phyloP scores from a whole-genome alignment of 805 yeast species.

The Wickerhamiella slavikovae region DNA sequence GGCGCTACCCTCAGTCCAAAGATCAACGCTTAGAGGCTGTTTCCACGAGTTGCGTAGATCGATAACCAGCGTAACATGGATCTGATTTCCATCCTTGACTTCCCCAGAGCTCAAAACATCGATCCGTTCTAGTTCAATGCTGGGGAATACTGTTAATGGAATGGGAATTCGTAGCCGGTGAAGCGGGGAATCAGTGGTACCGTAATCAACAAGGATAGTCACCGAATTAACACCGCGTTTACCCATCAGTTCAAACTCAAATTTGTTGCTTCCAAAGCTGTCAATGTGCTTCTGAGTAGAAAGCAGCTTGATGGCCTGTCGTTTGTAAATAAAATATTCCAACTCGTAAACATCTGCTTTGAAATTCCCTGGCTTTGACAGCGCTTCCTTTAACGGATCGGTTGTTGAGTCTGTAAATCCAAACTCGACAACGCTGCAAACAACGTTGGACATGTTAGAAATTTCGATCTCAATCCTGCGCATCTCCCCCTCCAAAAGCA shows the following conservation, averaged over 20 bases:
- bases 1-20: conserved; percentile 7
- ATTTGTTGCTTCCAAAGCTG: conserved; percentile 23
- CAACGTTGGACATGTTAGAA: conserved; percentile 36
- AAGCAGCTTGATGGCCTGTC: conserved; percentile 33
- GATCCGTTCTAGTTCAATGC: conserved; percentile 54
- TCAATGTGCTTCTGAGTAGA: conserved; percentile 11
- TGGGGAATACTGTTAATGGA: conserved; percentile 46
- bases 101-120: conserved; percentile 34
- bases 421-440: conserved; percentile 36
- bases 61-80: conserved; percentile 45
- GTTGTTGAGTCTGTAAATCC: conserved; percentile 55
- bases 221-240: conserved; percentile 55
- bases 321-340: conserved; percentile 43
- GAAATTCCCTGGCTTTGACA: conserved; percentile 25
- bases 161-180: conserved; percentile 50
- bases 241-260: conserved; percentile 43
- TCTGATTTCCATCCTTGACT: conserved; percentile 23
- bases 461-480: conserved; percentile 29
- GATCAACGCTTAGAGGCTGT: conserved; percentile 21
- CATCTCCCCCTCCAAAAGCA: conserved; percentile 64
- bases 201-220: conserved; percentile 42
- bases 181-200: conserved; percentile 19
- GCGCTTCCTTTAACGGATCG: conserved; percentile 37
- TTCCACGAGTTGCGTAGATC: conserved; percentile 75
- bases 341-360: conserved; percentile 52